Conservation (phyloP, 441 rosid genomes). For the Jatropha multifida region DNA sequence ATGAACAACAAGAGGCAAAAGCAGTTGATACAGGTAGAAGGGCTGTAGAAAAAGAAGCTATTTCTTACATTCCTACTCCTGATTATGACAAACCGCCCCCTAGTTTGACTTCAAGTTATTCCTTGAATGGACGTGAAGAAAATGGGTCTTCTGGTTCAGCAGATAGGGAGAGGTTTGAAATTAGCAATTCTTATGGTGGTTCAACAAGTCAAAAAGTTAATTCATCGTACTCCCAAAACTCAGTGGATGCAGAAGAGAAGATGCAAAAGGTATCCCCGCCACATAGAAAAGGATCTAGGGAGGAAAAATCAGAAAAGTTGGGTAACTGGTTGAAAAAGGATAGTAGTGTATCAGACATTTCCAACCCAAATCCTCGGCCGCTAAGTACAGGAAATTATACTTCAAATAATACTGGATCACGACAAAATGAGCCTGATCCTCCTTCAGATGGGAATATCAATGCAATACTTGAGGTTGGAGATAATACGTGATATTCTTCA, state of each 20-base stretch:
- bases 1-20: constrained; percentile 58
- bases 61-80: constrained; percentile 36
- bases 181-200: constrained; percentile 45
- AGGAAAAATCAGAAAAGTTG: constrained; percentile 70
- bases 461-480: constrained; percentile 83
- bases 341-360: constrained; percentile 45
- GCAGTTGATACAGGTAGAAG: constrained; percentile 53
- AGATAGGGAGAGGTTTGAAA: constrained; percentile 62
- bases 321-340: constrained; percentile 62
- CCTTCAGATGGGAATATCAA: constrained; percentile 66
- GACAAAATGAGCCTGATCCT: constrained; percentile 51
- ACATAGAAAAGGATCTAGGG: constrained; percentile 67
- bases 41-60: constrained; percentile 57
- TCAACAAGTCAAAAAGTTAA: constrained; percentile 49
- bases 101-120: constrained; percentile 41
- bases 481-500: neutral
- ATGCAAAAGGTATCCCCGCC: constrained; percentile 84
- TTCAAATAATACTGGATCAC: constrained; percentile 42
- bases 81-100: constrained; percentile 55
- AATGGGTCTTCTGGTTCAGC: constrained; percentile 47
- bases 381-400: constrained; percentile 36
- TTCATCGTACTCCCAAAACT: constrained; percentile 50
- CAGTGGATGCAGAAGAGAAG: constrained; percentile 67
- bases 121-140: constrained; percentile 53
- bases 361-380: constrained; percentile 45